These are phyloP conservation scores for Entophlyctis luteolus DNA, from an alignment of 192 early-diverging fungal genomes.

Conservation along the genomic window DNA sequence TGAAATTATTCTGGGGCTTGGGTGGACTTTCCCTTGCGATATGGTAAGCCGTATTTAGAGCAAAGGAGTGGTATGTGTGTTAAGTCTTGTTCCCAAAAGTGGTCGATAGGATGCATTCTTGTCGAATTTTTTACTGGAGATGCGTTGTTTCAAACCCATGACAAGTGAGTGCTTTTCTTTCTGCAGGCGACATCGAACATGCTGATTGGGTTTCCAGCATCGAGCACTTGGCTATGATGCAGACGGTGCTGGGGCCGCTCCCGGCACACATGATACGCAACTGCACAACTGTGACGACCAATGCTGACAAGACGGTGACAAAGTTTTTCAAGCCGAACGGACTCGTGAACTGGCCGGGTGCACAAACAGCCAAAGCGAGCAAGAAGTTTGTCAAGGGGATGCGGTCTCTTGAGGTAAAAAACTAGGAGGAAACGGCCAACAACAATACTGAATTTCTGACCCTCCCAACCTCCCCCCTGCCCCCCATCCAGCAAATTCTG, in stretches of 20 bases:
- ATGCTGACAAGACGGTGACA: slow-evolving; percentile 28
- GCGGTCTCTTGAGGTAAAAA: slow-evolving; percentile 53
- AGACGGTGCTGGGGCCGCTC: slow-evolving; percentile 75
- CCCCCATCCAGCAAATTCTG: slow-evolving; percentile 34
- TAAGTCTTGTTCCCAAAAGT: too few relatives aligned
- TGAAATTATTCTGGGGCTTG: slow-evolving; percentile 89
- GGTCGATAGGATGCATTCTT: slow-evolving; percentile 96
- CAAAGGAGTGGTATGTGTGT: too few relatives aligned
- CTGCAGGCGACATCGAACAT: too few relatives aligned
- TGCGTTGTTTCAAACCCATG: slow-evolving; percentile 96
- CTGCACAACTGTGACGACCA: too few relatives aligned
- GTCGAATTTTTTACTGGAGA: slow-evolving; percentile 92
- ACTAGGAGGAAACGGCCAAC: too few relatives aligned
- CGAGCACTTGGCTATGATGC: slow-evolving; percentile 97
- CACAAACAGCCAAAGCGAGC: slow-evolving; percentile 32
- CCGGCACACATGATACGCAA: slow-evolving; percentile 63
- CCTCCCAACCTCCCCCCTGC: too few relatives aligned
- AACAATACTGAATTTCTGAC: too few relatives aligned
- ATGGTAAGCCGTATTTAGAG: too few relatives aligned
- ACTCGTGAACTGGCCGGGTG: neutral
- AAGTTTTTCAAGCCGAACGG: slow-evolving; percentile 49
- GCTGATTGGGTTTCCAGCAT: too few relatives aligned
- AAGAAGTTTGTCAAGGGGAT: slow-evolving; percentile 60
- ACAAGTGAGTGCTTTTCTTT: too few relatives aligned
- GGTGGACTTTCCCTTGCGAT: slow-evolving; percentile 96